Evolutionary conservation across 225 moss, liverwort and hornwort species (phyloP).

Genomic region (Polytrichum formosum): DNA sequence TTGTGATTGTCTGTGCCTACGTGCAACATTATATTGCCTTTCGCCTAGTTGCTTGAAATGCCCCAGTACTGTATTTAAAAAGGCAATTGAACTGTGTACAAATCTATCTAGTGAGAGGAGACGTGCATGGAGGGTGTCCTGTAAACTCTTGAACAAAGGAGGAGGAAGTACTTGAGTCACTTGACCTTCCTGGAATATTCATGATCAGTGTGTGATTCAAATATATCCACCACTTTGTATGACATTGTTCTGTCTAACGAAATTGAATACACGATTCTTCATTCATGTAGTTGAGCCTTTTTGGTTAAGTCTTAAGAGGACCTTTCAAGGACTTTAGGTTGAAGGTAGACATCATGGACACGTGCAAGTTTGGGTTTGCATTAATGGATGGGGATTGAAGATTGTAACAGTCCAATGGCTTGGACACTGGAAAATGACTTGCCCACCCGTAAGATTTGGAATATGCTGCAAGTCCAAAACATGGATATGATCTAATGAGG

Average conservation of each 20-base stretch:
- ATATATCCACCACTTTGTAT: neutral
- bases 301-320: neutral
- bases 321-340: too few species aligned
- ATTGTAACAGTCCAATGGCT: neutral
- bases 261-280: neutral
- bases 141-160: neutral
- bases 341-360: neutral
- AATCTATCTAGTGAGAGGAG: too few species aligned
- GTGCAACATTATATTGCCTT: too few species aligned
- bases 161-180: neutral
- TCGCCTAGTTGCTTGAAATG: too few species aligned
- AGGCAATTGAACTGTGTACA: too few species aligned
- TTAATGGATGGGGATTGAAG: too few species aligned
- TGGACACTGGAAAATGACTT: neutral
- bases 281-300: neutral
- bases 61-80: too few species aligned
- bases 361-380: neutral
- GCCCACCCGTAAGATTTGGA: neutral
- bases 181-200: neutral
- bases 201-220: too few species aligned
- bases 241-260: neutral
- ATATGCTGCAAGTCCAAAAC: neutral
- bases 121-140: too few species aligned
- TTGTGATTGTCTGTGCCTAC: too few species aligned
- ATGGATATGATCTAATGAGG: neutral